phyloP scores from a whole-genome alignment of 1,284 basidiomycete genomes.

The Pterula multifida region DNA sequence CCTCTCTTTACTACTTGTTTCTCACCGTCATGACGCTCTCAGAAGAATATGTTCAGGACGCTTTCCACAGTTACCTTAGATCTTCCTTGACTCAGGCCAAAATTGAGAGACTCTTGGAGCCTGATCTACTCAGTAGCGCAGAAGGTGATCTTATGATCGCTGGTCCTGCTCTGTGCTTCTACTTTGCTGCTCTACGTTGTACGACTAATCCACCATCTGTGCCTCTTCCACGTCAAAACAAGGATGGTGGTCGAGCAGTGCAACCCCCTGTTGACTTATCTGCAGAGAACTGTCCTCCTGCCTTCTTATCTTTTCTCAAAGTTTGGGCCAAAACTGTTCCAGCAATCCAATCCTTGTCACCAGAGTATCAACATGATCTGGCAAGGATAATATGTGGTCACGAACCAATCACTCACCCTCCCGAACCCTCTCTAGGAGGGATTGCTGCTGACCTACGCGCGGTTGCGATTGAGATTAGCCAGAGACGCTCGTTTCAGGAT shows the following conservation, averaged over 20 bases:
- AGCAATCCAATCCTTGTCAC: conserved; percentile 45
- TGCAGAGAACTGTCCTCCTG: conserved; percentile 31
- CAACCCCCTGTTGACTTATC: conserved; percentile 30
- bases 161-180: conserved; percentile 57
- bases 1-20: neutral
- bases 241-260: conserved; percentile 13
- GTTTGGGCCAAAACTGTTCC: conserved; percentile 63
- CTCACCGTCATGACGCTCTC: conserved; percentile 22
- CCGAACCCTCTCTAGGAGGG: conserved; percentile 32
- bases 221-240: conserved; percentile 32
- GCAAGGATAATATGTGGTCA: conserved; percentile 66
- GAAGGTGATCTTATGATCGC: conserved; percentile 74
- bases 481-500: conserved; percentile 71
- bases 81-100: conserved; percentile 65
- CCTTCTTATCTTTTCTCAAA: conserved; percentile 54
- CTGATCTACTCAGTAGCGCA: conserved; percentile 58
- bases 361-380: conserved; percentile 66
- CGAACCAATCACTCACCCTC: conserved; percentile 27
- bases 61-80: conserved; percentile 70
- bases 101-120: conserved; percentile 56
- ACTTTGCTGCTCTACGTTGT: conserved; percentile 55
- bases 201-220: conserved; percentile 51
- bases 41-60: conserved; percentile 56
- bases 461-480: conserved; percentile 71
- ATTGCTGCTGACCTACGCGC: conserved; percentile 66